Percentiles rank a stretch among this genome's conserved stretches.
phyloP scores from a whole-genome alignment of 73 alveolate genomes.

The Stentor roeselii region DNA sequence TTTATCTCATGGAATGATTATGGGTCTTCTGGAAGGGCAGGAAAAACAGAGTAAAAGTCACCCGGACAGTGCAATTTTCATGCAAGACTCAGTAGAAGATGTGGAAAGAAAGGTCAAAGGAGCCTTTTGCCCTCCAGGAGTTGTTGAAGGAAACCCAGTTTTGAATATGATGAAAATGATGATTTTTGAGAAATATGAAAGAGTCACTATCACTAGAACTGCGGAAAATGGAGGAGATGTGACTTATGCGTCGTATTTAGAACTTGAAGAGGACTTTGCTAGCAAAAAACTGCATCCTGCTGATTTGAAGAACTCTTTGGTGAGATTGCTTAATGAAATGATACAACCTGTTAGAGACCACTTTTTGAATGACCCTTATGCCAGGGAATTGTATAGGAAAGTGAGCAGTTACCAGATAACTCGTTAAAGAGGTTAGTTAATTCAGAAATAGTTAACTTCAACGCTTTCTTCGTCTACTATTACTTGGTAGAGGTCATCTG shows the following conservation, averaged over 20 bases:
- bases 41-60: slow-evolving; percentile 97
- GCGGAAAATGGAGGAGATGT: slow-evolving; percentile 31
- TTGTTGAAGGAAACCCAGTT: slow-evolving; percentile 85
- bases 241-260: slow-evolving; percentile 59
- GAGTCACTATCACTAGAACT: neutral
- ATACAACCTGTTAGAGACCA: slow-evolving; percentile 95
- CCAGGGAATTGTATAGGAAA: slow-evolving; percentile 76
- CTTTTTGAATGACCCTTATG: slow-evolving; percentile 90
- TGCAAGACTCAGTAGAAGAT: slow-evolving; percentile 98
- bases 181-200: slow-evolving; percentile 72
- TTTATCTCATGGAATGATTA: slow-evolving; percentile 91
- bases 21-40: slow-evolving; percentile 93
- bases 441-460: no score
- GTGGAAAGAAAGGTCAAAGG: slow-evolving; percentile 91
- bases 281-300: slow-evolving; percentile 83
- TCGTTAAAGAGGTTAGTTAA: slow-evolving; percentile 38
- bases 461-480: neutral
- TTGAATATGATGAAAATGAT: slow-evolving; percentile 81
- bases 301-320: slow-evolving; percentile 84
- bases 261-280: slow-evolving; percentile 72
- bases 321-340: slow-evolving; percentile 76
- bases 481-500: neutral
- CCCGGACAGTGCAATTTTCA: slow-evolving; percentile 98
- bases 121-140: slow-evolving; percentile 91
- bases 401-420: slow-evolving; percentile 49